phyloP scores from a whole-genome alignment of 495 filamentous ascomycete species.

The Xylaria longipes region DNA sequence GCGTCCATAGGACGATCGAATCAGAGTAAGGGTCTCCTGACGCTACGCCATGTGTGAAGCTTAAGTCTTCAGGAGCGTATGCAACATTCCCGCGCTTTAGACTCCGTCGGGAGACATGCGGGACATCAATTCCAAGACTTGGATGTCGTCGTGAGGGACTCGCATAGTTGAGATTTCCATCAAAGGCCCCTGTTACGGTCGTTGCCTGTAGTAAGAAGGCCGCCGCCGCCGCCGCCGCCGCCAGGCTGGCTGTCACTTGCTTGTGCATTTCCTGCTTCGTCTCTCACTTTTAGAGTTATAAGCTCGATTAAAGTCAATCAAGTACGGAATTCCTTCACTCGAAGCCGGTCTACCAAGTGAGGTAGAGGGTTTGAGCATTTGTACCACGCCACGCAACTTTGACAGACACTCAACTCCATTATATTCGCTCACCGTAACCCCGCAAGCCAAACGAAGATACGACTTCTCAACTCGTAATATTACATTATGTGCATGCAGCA shows the following conservation, averaged over 20 bases:
- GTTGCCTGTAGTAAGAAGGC: constrained; percentile 10
- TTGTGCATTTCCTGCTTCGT: background rate
- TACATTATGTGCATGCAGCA: background rate
- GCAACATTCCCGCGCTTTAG: constrained; percentile 62
- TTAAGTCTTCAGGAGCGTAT: constrained; percentile 56
- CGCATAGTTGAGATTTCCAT: constrained; percentile 64
- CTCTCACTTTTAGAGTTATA: background rate
- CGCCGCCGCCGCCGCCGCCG: background rate
- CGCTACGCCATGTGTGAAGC: constrained; percentile 74
- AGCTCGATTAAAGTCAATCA: background rate
- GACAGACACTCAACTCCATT: background rate
- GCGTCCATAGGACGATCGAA: constrained; percentile 72
- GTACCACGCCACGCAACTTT: background rate
- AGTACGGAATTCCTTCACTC: background rate
- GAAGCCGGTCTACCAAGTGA: background rate
- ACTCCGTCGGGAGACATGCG: constrained; percentile 45
- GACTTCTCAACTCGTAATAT: background rate
- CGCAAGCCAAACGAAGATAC: background rate
- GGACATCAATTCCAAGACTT: constrained; percentile 61
- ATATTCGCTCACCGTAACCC: constrained; percentile 1
- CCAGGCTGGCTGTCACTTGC: background rate
- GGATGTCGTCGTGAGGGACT: constrained; percentile 65
- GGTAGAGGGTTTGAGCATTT: background rate
- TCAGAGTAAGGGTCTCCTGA: constrained; percentile 70
- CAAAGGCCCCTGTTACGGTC: constrained; percentile 33